phyloP scores from a whole-genome alignment of 1,139 yeast genomes.

The Geotrichum histeridarum region DNA sequence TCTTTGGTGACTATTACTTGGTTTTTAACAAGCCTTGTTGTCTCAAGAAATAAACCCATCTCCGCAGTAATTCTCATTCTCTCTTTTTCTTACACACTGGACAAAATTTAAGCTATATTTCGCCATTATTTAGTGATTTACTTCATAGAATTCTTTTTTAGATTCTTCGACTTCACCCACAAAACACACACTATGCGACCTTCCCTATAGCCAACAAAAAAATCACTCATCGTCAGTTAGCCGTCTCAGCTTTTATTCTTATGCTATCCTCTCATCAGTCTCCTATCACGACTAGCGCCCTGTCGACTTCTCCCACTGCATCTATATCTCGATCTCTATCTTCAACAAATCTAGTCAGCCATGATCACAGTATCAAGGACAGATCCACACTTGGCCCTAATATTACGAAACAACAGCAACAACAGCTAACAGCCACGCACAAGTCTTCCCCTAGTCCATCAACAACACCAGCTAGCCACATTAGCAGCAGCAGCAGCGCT shows the following conservation, averaged over 20 bases:
- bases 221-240: background rate
- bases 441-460: background rate
- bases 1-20: background rate
- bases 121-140: too few species aligned
- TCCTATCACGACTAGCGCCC: constrained; percentile 6
- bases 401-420: background rate
- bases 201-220: background rate
- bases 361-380: background rate
- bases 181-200: background rate
- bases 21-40: background rate
- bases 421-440: background rate
- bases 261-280: constrained; percentile 8
- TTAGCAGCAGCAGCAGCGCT: background rate
- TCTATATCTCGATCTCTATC: background rate
- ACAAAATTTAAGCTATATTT: too few species aligned
- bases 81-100: background rate
- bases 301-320: constrained; percentile 3
- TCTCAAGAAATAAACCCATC: background rate
- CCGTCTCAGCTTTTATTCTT: background rate
- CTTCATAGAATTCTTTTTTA: too few species aligned
- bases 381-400: background rate
- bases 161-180: too few species aligned
- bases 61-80: background rate
- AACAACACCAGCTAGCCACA: background rate
- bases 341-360: background rate